Conservation (phyloP, 495 filamentous ascomycete genomes). For the Aspergillus homomorphus region DNA sequence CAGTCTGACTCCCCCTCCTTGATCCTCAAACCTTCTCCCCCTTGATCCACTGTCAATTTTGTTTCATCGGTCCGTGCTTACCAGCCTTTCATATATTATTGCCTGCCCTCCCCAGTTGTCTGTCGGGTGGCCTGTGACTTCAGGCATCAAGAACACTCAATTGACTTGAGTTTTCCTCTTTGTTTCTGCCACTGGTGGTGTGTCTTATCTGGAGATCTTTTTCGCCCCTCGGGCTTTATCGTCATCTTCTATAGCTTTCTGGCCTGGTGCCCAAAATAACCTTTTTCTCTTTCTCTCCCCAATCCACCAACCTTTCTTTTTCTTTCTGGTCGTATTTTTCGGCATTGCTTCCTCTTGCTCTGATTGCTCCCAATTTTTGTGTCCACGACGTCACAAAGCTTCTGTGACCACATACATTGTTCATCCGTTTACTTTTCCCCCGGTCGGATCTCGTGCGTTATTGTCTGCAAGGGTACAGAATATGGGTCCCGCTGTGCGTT, state of each 20-base stretch:
- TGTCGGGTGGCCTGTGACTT: constrained; percentile 4
- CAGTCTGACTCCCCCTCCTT: background rate
- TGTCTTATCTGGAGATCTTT: constrained; percentile 4
- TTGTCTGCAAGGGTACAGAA: constrained; percentile 14
- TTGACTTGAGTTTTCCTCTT: constrained; percentile 2
- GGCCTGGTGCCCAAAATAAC: constrained; percentile 14
- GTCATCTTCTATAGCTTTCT: constrained; percentile 6
- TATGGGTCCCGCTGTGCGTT: constrained; percentile 24
- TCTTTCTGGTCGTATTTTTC: background rate
- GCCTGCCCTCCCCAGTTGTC: background rate
- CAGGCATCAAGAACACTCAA: constrained; percentile 6
- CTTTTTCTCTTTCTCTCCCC: constrained; percentile 5
- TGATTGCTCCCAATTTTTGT: background rate
- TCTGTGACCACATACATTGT: background rate
- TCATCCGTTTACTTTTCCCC: background rate
- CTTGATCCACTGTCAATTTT: constrained; percentile 2
- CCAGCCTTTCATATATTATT: constrained; percentile 1
- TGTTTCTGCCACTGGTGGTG: background rate
- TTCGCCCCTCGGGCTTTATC: constrained; percentile 9
- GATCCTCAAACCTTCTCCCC: background rate
- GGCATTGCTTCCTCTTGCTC: background rate
- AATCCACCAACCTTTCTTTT: background rate
- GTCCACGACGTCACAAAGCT: background rate
- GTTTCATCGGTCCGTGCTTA: constrained; percentile 1
- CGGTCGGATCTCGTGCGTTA: constrained; percentile 7